phyloP scores from a whole-genome alignment of 768 basidiomycete species.

The Suillus discolor region DNA sequence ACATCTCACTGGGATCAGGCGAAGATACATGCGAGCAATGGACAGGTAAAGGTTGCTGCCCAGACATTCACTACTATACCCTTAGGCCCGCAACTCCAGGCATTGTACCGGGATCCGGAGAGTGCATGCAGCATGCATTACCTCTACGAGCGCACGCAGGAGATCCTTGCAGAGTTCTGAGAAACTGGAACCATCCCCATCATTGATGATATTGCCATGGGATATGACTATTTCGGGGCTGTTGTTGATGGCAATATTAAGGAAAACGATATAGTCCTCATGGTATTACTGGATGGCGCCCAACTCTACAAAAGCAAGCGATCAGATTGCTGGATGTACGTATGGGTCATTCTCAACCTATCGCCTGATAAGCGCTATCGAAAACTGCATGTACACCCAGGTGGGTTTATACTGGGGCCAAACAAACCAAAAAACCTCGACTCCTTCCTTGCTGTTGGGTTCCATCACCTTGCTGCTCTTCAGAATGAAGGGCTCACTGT shows the following conservation, averaged over 20 bases:
- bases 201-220: conserved; percentile 35
- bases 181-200: conserved; percentile 11
- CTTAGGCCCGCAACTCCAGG: conserved; percentile 45
- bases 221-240: conserved; percentile 27
- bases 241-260: conserved; percentile 21
- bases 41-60: conserved; percentile 9
- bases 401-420: conserved; percentile 34
- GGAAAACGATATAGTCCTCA: conserved; percentile 35
- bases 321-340: conserved; percentile 45
- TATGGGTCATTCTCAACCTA: conserved; percentile 32
- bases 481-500: conserved; percentile 15
- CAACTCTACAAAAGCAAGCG: conserved; percentile 44
- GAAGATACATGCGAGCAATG: not conserved
- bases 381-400: conserved; percentile 33
- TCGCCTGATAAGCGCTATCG: conserved; percentile 33
- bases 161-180: conserved; percentile 24
- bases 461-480: conserved; percentile 36
- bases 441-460: conserved; percentile 34
- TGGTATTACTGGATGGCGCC: conserved; percentile 42
- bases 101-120: conserved; percentile 27
- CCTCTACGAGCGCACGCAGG: conserved; percentile 13
- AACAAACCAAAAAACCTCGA: conserved; percentile 35
- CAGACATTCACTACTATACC: conserved; percentile 35
- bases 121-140: conserved; percentile 31
- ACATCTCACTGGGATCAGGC: conserved; percentile 20